Evolutionary conservation across 768 basidiomycete genomes (phyloP).

Genomic region (Termitomyces sp.): DNA sequence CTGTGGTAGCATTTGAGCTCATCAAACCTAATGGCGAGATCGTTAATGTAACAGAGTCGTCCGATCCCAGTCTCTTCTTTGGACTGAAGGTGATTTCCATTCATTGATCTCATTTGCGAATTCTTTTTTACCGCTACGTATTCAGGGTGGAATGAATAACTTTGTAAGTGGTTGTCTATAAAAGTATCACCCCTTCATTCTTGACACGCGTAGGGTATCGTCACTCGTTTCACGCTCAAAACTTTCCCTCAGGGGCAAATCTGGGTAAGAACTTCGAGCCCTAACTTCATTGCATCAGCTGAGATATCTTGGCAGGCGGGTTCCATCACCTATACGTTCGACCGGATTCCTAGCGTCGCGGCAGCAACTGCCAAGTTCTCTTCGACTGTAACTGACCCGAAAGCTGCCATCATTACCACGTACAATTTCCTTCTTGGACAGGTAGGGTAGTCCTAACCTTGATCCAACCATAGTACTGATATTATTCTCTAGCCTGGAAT

Average conservation of each 20-base stretch:
- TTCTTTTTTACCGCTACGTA: not conserved
- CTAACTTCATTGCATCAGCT: not conserved
- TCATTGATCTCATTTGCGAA: not conserved
- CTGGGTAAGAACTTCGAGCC: slow-evolving; percentile 38
- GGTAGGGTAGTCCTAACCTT: slow-evolving; percentile 19
- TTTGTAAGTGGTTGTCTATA: slow-evolving; percentile 27
- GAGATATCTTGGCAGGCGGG: slow-evolving; percentile 36
- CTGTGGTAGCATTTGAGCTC: slow-evolving; percentile 47
- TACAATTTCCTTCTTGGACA: slow-evolving; percentile 30
- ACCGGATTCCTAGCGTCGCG: slow-evolving; percentile 18
- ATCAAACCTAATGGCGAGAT: slow-evolving; percentile 50
- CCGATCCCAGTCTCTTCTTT: slow-evolving; percentile 34
- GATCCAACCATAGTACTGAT: not conserved
- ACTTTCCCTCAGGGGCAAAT: slow-evolving; percentile 49
- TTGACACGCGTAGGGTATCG: slow-evolving; percentile 37
- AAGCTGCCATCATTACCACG: slow-evolving; percentile 42
- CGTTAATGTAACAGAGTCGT: slow-evolving; percentile 24
- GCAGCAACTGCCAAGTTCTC: slow-evolving; percentile 36
- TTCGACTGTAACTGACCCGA: slow-evolving; percentile 39
- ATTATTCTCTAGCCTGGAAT: slow-evolving; percentile 12
- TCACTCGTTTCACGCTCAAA: slow-evolving; percentile 51
- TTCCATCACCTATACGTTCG: slow-evolving; percentile 25
- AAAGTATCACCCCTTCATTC: not conserved
- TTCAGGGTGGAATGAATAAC: slow-evolving; percentile 58
- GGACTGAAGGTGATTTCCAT: slow-evolving; percentile 27